Evolutionary conservation across 1,284 basidiomycete species (phyloP).

Genomic region (Leccinum solheimii): DNA sequence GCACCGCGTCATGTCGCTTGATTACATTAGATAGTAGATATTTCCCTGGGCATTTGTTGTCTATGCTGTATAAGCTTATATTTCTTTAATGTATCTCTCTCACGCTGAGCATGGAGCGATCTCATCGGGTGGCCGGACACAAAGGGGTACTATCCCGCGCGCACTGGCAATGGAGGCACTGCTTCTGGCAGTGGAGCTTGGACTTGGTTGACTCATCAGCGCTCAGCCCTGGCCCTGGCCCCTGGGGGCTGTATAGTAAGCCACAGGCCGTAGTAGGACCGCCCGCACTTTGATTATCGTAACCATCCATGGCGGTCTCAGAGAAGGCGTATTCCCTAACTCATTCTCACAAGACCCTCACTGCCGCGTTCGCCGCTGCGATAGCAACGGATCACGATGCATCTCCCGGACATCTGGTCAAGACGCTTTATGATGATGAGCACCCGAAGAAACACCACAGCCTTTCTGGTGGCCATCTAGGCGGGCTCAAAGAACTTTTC

Average conservation of each 20-base stretch:
- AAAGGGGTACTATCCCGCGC: neutral
- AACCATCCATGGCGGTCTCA: constrained; percentile 28
- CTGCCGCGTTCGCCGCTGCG: constrained; percentile 30
- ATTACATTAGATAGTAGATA: constrained; percentile 18
- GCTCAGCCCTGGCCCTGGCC: neutral
- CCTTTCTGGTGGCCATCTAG: constrained; percentile 16
- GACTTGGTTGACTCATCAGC: neutral
- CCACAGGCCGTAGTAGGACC: neutral
- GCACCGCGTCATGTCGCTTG: constrained; percentile 1
- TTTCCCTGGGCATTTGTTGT: neutral
- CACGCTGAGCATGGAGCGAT: neutral
- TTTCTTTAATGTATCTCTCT: constrained; percentile 12
- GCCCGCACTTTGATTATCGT: neutral
- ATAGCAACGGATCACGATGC: constrained; percentile 16
- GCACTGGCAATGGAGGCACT: neutral
- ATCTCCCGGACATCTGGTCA: constrained; percentile 30
- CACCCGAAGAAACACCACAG: constrained; percentile 13
- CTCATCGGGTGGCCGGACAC: neutral
- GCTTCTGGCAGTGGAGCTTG: neutral
- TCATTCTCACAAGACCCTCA: constrained; percentile 30
- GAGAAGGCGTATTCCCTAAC: constrained; percentile 26
- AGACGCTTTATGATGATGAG: constrained; percentile 24
- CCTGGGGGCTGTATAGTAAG: neutral
- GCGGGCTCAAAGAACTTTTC: constrained; percentile 25
- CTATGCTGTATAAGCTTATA: constrained; percentile 4